These are phyloP conservation scores for Vigna radiata DNA, from an alignment of 306 rosid genomes.

Conservation along the genomic window DNA sequence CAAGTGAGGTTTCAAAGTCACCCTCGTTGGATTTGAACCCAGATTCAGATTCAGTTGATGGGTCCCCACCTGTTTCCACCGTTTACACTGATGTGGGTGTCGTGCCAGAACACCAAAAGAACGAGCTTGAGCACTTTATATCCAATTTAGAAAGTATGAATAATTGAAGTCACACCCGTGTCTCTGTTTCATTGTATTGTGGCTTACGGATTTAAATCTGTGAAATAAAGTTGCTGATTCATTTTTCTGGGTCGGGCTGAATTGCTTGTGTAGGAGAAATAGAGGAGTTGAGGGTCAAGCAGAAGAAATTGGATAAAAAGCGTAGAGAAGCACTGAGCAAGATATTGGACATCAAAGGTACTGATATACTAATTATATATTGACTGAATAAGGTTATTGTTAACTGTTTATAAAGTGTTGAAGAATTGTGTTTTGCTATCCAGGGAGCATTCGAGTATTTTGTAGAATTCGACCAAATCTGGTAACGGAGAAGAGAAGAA, in stretches of 20 bases:
- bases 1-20: slow-evolving; percentile 51
- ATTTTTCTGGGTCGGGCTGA: background rate
- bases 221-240: slow-evolving; percentile 27
- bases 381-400: background rate
- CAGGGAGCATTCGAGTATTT: slow-evolving; percentile 88
- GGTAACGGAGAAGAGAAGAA: slow-evolving; percentile 53
- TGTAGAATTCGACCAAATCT: slow-evolving; percentile 82
- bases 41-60: slow-evolving; percentile 68
- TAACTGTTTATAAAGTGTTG: slow-evolving; percentile 23
- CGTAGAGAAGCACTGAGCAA: slow-evolving; percentile 82
- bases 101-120: slow-evolving; percentile 76
- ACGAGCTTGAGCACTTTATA: slow-evolving; percentile 61
- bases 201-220: slow-evolving; percentile 32
- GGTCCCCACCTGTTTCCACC: slow-evolving; percentile 54
- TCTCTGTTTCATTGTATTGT: background rate
- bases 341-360: slow-evolving; percentile 93
- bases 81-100: slow-evolving; percentile 76
- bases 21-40: slow-evolving; percentile 58
- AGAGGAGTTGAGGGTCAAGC: slow-evolving; percentile 67
- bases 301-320: slow-evolving; percentile 55
- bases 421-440: slow-evolving; percentile 40
- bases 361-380: background rate
- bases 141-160: slow-evolving; percentile 69
- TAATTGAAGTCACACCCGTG: background rate
- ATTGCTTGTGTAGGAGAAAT: slow-evolving; percentile 67